Conservation (phyloP, 192 early-diverging fungal genomes). For the Linderina pennispora region DNA sequence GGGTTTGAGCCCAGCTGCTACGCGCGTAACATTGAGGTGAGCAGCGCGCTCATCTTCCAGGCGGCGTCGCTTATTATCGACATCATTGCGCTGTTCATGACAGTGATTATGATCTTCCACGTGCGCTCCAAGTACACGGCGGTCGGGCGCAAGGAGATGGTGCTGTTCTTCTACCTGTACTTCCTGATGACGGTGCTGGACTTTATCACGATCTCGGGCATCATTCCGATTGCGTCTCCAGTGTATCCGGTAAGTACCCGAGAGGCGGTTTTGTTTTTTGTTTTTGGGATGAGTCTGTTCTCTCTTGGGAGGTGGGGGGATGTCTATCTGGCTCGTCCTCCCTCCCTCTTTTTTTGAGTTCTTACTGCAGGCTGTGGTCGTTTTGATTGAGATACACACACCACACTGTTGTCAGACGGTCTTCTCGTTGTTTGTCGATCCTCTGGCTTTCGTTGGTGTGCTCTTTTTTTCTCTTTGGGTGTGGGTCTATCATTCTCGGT, state of each 20-base stretch:
- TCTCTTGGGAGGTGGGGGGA: too few species aligned
- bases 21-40: slow-evolving; percentile 89
- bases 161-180: slow-evolving; percentile 98
- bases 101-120: slow-evolving; percentile 97
- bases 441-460: too few species aligned
- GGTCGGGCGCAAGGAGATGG: slow-evolving; percentile 98
- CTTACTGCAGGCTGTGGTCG: too few species aligned
- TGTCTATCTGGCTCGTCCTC: too few species aligned
- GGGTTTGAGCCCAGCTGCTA: slow-evolving; percentile 90
- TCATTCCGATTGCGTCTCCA: slow-evolving; percentile 77
- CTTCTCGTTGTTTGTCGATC: too few species aligned
- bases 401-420: too few species aligned
- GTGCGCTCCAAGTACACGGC: slow-evolving; percentile 98
- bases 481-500: too few species aligned
- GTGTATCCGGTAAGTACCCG: slow-evolving; percentile 61
- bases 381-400: too few species aligned
- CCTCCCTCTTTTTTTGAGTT: too few species aligned
- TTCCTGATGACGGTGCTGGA: slow-evolving; percentile 79
- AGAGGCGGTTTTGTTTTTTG: too few species aligned
- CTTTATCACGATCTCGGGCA: slow-evolving; percentile 85
- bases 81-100: slow-evolving; percentile 91
- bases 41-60: slow-evolving; percentile 84
- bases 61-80: slow-evolving; percentile 94
- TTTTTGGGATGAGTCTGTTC: too few species aligned
- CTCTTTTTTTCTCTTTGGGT: too few species aligned